phyloP scores from a whole-genome alignment of 2,329 filamentous ascomycete genomes.

The Penicillium sp. region DNA sequence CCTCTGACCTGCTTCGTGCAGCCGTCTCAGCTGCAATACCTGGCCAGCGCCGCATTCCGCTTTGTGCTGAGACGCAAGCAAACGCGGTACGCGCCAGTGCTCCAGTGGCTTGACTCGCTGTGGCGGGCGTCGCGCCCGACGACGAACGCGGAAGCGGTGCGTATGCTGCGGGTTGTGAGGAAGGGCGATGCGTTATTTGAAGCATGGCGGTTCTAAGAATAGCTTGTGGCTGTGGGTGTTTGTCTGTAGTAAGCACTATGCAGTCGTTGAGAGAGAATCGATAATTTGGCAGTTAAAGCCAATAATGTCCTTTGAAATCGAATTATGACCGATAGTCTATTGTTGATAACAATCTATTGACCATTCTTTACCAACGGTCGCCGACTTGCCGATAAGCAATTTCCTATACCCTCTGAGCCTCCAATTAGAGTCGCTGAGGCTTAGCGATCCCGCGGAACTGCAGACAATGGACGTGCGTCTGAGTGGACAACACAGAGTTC shows the following conservation, averaged over 20 bases:
- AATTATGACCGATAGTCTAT: neutral
- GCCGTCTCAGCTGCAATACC: slow-evolving; percentile 61
- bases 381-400: neutral
- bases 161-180: slow-evolving; percentile 36
- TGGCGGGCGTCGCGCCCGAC: slow-evolving; percentile 41
- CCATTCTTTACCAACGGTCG: neutral
- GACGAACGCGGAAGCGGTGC: slow-evolving; percentile 36
- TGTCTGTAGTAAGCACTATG: neutral
- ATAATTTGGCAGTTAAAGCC: neutral
- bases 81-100: slow-evolving; percentile 63
- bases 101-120: slow-evolving; percentile 67
- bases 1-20: slow-evolving; percentile 62
- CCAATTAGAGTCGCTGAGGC: slow-evolving; percentile 6
- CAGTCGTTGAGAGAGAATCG: neutral
- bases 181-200: slow-evolving; percentile 39
- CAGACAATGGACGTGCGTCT: slow-evolving; percentile 13
- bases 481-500: slow-evolving; percentile 9
- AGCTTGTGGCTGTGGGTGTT: neutral
- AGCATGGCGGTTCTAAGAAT: slow-evolving; percentile 37
- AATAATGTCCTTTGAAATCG: neutral
- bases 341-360: neutral
- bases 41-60: slow-evolving; percentile 70
- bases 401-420: neutral
- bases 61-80: slow-evolving; percentile 70
- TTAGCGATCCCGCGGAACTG: slow-evolving; percentile 17